Percentiles rank a stretch among this genome's conserved stretches.
phyloP scores from a whole-genome alignment of 805 yeast species.

The Teunomyces kruisii region DNA sequence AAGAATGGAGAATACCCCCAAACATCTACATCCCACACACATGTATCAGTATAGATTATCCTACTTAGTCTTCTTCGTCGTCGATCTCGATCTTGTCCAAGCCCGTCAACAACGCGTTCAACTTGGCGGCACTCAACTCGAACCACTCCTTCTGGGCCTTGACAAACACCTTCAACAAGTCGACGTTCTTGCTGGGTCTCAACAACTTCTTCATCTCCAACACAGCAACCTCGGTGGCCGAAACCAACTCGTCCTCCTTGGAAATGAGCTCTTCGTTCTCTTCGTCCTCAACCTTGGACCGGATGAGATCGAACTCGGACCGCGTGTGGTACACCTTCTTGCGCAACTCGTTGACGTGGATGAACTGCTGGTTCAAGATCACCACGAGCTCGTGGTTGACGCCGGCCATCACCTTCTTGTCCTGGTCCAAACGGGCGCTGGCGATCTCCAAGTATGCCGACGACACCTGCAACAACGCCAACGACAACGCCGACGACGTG shows the following conservation, averaged over 20 bases:
- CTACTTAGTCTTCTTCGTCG: constrained; percentile 30
- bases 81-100: constrained; percentile 34
- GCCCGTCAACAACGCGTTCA: constrained; percentile 27
- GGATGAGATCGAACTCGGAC: constrained; percentile 64
- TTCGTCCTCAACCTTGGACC: constrained; percentile 56
- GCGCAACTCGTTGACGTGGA: constrained; percentile 59
- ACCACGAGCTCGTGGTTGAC: constrained; percentile 57
- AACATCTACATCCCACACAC: too few species aligned
- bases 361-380: constrained; percentile 52
- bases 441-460: constrained; percentile 64
- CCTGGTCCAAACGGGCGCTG: constrained; percentile 68
- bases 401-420: constrained; percentile 56
- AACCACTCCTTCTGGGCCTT: constrained; percentile 67
- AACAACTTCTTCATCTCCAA: constrained; percentile 72
- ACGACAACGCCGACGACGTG: constrained; percentile 49
- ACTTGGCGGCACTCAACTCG: constrained; percentile 35
- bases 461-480: constrained; percentile 54
- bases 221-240: constrained; percentile 78
- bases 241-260: constrained; percentile 76
- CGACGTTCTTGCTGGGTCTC: constrained; percentile 63
- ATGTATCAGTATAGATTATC: too few species aligned
- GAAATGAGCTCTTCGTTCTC: constrained; percentile 53
- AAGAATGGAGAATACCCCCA: too few species aligned
- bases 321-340: constrained; percentile 69
- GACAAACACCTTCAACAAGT: constrained; percentile 63